Evolutionary conservation across 495 filamentous ascomycete genomes (phyloP).

Genomic region (Mycothermus thermophilus): DNA sequence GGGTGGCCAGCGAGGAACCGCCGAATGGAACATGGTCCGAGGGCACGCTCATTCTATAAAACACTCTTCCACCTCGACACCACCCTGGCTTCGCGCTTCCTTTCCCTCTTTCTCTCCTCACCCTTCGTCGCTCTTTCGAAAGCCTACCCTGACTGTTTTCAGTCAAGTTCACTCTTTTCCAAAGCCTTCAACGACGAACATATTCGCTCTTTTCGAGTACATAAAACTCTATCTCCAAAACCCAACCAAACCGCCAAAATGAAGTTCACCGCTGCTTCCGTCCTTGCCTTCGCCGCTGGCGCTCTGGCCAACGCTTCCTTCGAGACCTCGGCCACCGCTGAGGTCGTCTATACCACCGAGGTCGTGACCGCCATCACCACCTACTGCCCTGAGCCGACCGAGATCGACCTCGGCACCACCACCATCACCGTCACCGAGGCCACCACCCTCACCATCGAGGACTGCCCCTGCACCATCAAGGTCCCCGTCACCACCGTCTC

Average conservation of each 20-base stretch:
- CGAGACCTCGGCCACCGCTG: constrained; percentile 48
- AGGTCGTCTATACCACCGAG: constrained; percentile 54
- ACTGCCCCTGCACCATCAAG: constrained; percentile 67
- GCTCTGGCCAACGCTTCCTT: constrained; percentile 39
- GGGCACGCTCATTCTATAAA: no score
- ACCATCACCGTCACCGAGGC: constrained; percentile 73
- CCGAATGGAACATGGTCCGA: no score
- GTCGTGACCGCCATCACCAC: constrained; percentile 69
- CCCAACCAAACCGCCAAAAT: constrained; percentile 54
- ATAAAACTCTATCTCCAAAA: constrained; percentile 15
- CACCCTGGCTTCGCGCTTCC: constrained; percentile 9
- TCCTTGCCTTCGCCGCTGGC: constrained; percentile 50
- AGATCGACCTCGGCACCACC: constrained; percentile 48
- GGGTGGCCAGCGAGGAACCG: no score
- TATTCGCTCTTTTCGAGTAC: no score
- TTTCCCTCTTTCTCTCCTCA: constrained; percentile 25
- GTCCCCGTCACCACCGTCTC: constrained; percentile 51
- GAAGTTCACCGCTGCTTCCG: constrained; percentile 60
- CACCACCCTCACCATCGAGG: constrained; percentile 66
- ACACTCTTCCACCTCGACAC: constrained; percentile 14
- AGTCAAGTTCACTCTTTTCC: constrained; percentile 50
- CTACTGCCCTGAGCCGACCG: constrained; percentile 69
- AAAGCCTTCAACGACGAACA: no score
- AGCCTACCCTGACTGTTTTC: constrained; percentile 38
- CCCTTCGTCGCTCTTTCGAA: constrained; percentile 34